Percentiles rank a stretch among this genome's conserved stretches.
Conservation (phyloP, 306 rosid species). For the Acacia confusa region DNA sequence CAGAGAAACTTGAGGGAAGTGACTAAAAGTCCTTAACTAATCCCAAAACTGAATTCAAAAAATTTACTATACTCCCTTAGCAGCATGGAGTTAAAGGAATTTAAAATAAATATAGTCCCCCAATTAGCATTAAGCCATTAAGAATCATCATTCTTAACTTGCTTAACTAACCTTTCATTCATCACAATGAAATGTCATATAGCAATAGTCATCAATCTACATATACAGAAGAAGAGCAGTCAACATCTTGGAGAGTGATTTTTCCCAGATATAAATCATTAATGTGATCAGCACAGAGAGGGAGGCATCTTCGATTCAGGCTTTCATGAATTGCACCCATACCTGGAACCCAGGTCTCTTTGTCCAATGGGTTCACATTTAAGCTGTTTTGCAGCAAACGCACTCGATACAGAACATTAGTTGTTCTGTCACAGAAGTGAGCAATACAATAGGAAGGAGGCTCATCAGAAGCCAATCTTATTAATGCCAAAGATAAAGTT, state of each 20-base stretch:
- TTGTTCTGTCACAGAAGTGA: constrained; percentile 73
- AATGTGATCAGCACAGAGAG: constrained; percentile 72
- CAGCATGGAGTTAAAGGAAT: no score
- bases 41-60: no score
- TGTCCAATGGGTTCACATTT: constrained; percentile 52
- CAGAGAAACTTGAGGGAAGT: no score
- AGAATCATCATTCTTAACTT: no score
- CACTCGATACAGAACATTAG: constrained; percentile 60
- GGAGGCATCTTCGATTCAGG: constrained; percentile 68
- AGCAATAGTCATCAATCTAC: constrained; percentile 38
- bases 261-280: constrained; percentile 67
- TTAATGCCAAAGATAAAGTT: constrained; percentile 55
- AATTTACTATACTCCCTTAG: no score
- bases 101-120: no score
- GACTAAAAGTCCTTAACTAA: no score
- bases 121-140: no score
- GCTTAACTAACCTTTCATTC: no score
- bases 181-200: no score
- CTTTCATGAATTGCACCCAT: constrained; percentile 73
- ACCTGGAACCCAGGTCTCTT: constrained; percentile 66
- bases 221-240: constrained; percentile 54
- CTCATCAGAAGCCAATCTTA: constrained; percentile 79
- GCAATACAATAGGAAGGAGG: constrained; percentile 61
- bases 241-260: constrained; percentile 75
- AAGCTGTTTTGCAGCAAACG: constrained; percentile 58